Evolutionary conservation across 75 land plant species (phyloP).

Genomic region (Gnetum montanum): DNA sequence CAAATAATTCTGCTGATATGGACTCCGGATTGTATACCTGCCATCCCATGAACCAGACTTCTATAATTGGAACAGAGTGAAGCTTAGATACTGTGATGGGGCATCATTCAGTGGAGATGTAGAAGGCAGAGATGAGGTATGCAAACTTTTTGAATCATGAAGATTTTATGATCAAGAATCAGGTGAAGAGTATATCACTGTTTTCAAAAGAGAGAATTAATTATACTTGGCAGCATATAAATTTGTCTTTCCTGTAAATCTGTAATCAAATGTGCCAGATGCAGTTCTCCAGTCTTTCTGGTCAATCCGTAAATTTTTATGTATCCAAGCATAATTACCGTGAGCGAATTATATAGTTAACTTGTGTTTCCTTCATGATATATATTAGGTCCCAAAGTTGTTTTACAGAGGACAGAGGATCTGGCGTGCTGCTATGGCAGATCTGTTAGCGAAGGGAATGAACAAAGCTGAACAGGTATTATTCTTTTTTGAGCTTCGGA

Average conservation of each 20-base stretch:
- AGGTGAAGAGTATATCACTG: no score
- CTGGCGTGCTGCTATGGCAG: constrained; percentile 74
- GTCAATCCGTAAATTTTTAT: not conserved
- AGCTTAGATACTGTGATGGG: constrained; percentile 91
- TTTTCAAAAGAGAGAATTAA: no score
- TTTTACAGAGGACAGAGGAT: constrained; percentile 84
- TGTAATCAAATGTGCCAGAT: no score
- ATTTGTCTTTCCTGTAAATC: no score
- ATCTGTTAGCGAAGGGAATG: constrained; percentile 86
- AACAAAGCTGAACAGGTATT: constrained; percentile 66
- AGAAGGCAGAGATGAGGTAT: constrained; percentile 27
- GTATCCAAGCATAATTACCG: not conserved
- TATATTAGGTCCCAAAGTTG: constrained; percentile 21
- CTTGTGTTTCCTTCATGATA: not conserved
- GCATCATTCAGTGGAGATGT: constrained; percentile 83
- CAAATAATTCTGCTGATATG: not conserved
- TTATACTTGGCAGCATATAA: no score
- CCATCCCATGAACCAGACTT: constrained; percentile 52
- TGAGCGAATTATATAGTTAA: not conserved
- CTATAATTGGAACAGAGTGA: constrained; percentile 93
- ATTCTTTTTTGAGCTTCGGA: no score
- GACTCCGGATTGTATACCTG: not conserved
- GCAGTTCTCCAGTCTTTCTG: no score
- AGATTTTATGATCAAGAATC: no score
- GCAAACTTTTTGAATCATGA: no score